Evolutionary conservation across 2,329 filamentous ascomycete species (phyloP).

Genomic region (Trichoderma sp.): DNA sequence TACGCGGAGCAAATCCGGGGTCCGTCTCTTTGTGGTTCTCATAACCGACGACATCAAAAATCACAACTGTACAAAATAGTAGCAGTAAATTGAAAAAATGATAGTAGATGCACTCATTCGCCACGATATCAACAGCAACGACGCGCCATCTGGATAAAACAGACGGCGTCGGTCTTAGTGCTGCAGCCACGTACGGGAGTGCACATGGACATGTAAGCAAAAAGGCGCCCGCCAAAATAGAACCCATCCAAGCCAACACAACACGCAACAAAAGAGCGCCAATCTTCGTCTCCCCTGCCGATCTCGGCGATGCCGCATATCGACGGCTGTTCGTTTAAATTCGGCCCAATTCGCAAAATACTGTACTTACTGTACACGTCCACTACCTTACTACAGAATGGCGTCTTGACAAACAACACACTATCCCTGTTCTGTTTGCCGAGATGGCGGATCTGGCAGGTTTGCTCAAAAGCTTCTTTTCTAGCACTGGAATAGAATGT

Average conservation of each 20-base stretch:
- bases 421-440: neutral
- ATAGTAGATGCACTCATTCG: too few relatives aligned
- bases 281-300: neutral
- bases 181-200: neutral
- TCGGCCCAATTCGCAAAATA: neutral
- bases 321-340: slow-evolving; percentile 6
- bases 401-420: neutral
- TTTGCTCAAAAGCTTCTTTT: neutral
- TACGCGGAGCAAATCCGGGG: neutral
- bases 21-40: neutral
- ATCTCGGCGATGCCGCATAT: slow-evolving; percentile 7
- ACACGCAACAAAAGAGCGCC: neutral
- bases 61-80: neutral
- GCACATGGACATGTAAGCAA: neutral
- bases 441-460: neutral
- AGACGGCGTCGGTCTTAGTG: neutral
- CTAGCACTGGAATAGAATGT: neutral
- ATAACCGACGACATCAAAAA: neutral
- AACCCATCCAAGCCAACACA: neutral
- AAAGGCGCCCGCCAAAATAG: neutral
- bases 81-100: too few relatives aligned
- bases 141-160: neutral
- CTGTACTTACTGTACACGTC: neutral
- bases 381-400: neutral
- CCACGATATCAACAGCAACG: neutral